Percentiles rank a stretch among this genome's conserved stretches.
These are phyloP conservation scores for Penicillium tannophilum DNA, from an alignment of 495 filamentous ascomycete species.

Conservation along the genomic window DNA sequence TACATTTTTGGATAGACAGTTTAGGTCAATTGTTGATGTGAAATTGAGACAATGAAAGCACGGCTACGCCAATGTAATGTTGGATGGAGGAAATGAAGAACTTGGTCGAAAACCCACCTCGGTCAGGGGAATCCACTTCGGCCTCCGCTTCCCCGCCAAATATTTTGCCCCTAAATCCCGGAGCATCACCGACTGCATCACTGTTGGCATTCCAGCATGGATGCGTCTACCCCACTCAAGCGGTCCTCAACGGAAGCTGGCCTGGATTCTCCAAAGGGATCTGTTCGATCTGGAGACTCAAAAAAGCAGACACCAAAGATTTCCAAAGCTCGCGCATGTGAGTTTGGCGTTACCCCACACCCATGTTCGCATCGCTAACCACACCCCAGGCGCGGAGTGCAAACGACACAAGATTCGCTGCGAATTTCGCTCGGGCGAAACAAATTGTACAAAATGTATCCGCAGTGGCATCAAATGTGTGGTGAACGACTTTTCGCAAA, in stretches of 20 bases:
- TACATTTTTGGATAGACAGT: not conserved
- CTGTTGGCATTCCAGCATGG: slow-evolving; percentile 18
- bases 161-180: slow-evolving; percentile 30
- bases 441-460: slow-evolving; percentile 47
- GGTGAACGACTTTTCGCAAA: slow-evolving; percentile 53
- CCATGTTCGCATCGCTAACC: slow-evolving; percentile 9
- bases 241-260: slow-evolving; percentile 46
- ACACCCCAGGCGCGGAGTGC: slow-evolving; percentile 44
- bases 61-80: not conserved
- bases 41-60: not conserved
- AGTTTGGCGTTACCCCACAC: slow-evolving; percentile 26
- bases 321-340: slow-evolving; percentile 52
- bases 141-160: slow-evolving; percentile 17
- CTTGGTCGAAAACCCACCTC: not conserved
- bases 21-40: not conserved
- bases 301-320: slow-evolving; percentile 37
- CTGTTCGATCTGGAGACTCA: slow-evolving; percentile 25
- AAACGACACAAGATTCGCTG: slow-evolving; percentile 53
- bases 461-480: slow-evolving; percentile 52
- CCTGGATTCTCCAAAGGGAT: slow-evolving; percentile 34
- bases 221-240: slow-evolving; percentile 38
- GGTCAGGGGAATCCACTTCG: slow-evolving; percentile 14
- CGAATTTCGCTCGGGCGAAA: slow-evolving; percentile 45
- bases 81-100: not conserved
- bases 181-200: slow-evolving; percentile 43